Conservation (phyloP, 495 filamentous ascomycete species). For the Darksidea phi region DNA sequence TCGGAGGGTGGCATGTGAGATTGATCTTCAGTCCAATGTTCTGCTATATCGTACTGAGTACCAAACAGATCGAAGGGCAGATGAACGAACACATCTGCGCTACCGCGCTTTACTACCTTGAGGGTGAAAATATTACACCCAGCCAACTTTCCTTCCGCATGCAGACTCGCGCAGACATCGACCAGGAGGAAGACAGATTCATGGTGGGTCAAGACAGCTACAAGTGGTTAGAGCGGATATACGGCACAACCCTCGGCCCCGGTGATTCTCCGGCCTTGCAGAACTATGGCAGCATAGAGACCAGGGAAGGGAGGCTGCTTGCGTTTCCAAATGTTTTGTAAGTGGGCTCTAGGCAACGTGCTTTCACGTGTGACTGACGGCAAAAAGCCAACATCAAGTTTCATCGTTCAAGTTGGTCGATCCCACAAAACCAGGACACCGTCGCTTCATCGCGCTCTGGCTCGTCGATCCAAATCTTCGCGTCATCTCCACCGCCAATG, state of each 20-base stretch:
- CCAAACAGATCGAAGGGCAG: conserved; percentile 25
- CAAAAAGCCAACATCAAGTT: conserved; percentile 35
- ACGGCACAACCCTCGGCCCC: conserved; percentile 17
- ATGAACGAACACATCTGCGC: conserved; percentile 43
- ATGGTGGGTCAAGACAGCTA: conserved; percentile 8
- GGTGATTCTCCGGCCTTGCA: conserved; percentile 14
- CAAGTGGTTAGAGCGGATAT: conserved; percentile 15
- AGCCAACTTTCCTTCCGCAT: conserved; percentile 52
- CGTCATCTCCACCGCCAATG: conserved; percentile 35
- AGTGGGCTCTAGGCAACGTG: conserved; percentile 2
- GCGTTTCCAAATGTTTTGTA: conserved; percentile 40
- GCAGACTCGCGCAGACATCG: conserved; percentile 16
- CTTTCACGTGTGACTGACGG: background rate
- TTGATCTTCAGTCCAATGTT: background rate
- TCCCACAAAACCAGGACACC: conserved; percentile 37
- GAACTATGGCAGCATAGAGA: conserved; percentile 26
- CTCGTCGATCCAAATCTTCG: conserved; percentile 38
- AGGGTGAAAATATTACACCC: conserved; percentile 60
- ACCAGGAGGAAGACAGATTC: background rate
- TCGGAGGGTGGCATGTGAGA: conserved; percentile 48
- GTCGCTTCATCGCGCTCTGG: conserved; percentile 39
- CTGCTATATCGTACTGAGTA: background rate
- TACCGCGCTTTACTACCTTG: conserved; percentile 47
- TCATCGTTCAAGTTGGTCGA: conserved; percentile 34
- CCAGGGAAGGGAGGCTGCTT: conserved; percentile 31